Percentiles rank a stretch among this genome's conserved stretches.
Evolutionary conservation across 1,284 basidiomycete genomes (phyloP).

Genomic region (Boletus albobrunnescens): DNA sequence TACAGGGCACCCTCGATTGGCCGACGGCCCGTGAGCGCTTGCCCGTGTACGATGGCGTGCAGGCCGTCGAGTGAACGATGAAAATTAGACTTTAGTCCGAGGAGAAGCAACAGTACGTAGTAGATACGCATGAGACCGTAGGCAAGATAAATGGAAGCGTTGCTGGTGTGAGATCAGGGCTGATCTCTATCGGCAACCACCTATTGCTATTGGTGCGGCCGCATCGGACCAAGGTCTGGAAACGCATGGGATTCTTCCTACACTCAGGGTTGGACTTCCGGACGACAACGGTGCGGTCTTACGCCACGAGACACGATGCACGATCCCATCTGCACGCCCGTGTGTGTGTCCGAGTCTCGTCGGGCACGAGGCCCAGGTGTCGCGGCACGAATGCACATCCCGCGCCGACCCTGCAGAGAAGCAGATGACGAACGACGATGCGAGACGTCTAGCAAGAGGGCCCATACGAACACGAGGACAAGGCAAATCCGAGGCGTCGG

Average conservation of each 20-base stretch:
- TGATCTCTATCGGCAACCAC: background rate
- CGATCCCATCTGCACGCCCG: background rate
- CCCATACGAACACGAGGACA: no score
- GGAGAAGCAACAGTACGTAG: background rate
- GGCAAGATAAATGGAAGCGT: background rate
- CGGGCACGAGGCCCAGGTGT: background rate
- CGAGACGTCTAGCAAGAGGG: no score
- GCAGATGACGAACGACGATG: background rate
- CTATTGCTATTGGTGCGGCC: background rate
- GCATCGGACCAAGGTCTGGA: background rate
- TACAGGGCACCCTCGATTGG: constrained; percentile 77
- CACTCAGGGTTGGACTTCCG: background rate
- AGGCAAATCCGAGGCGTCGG: background rate
- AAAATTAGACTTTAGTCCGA: constrained; percentile 10
- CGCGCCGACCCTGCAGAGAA: constrained; percentile 2
- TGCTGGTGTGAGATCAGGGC: background rate
- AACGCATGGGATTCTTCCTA: background rate
- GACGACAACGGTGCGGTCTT: no score
- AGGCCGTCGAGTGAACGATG: constrained; percentile 57
- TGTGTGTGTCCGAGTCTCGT: no score
- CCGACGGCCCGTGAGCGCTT: constrained; percentile 69
- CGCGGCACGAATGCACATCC: background rate
- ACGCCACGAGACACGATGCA: no score
- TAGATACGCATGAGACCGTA: background rate
- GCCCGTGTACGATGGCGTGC: constrained; percentile 85